Evolutionary conservation across 345 rosid genomes (phyloP).

Genomic region (Psidium guajava): DNA sequence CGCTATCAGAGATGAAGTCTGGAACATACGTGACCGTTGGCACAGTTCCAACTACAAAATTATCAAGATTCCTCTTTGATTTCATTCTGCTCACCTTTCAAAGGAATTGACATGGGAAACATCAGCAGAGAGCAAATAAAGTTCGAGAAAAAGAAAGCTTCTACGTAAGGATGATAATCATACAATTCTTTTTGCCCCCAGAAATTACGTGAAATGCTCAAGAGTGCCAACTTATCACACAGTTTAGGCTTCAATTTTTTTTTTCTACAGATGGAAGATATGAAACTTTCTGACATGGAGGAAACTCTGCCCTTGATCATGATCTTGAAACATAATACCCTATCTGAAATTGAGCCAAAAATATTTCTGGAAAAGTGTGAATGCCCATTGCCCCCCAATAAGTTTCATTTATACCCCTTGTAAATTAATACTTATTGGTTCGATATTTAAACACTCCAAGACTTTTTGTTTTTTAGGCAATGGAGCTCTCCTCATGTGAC

Average conservation of each 20-base stretch:
- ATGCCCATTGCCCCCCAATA: not conserved
- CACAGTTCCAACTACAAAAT: constrained; percentile 42
- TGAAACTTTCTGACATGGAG: not conserved
- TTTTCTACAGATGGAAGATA: not conserved
- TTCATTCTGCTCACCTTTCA: constrained; percentile 2
- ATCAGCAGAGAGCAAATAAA: not conserved
- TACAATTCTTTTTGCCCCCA: not conserved
- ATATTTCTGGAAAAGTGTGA: not conserved
- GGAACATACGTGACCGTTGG: constrained; percentile 64
- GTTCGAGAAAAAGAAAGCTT: not conserved
- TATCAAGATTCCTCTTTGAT: constrained; percentile 16
- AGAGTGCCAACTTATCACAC: not conserved
- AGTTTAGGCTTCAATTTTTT: not conserved
- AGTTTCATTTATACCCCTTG: not conserved
- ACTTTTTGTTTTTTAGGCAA: not conserved
- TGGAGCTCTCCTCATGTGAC: not conserved
- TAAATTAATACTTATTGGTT: not conserved
- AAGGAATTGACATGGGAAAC: not conserved
- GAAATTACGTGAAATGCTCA: not conserved
- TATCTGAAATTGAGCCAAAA: not conserved
- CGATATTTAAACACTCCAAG: not conserved
- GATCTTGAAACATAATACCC: not conserved
- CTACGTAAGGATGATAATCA: not conserved
- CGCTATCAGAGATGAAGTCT: constrained; percentile 42
- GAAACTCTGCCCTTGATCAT: not conserved